phyloP scores from a whole-genome alignment of 192 early-diverging fungal genomes.

The Pilobolus umbonatus region DNA sequence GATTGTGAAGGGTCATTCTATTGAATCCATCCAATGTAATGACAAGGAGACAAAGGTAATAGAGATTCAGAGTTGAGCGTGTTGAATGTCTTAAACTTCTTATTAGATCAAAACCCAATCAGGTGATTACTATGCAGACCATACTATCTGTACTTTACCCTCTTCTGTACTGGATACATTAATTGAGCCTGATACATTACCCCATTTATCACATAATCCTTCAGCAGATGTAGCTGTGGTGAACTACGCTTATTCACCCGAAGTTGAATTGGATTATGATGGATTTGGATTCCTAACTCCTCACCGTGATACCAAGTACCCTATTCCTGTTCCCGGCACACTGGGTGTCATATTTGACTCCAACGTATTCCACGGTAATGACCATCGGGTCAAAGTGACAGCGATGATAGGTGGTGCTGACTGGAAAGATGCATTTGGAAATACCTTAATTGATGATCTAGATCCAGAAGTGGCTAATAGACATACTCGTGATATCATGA shows the following conservation, averaged over 20 bases:
- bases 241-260: constrained; percentile 64
- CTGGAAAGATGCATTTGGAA: constrained; percentile 55
- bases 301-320: constrained; percentile 31
- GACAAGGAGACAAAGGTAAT: constrained; percentile 40
- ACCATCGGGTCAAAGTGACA: constrained; percentile 60
- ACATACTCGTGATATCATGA: constrained; percentile 54
- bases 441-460: constrained; percentile 11
- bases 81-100: background rate
- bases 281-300: constrained; percentile 95
- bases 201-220: constrained; percentile 58
- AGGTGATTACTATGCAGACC: constrained; percentile 40
- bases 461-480: constrained; percentile 29
- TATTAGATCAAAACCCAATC: constrained; percentile 28
- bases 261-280: constrained; percentile 43
- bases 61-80: background rate
- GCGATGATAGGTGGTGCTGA: constrained; percentile 89
- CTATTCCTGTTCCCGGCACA: constrained; percentile 32
- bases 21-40: constrained; percentile 37
- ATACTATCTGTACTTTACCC: constrained; percentile 70
- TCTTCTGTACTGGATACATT: constrained; percentile 44
- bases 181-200: constrained; percentile 28
- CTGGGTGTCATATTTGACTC: constrained; percentile 91
- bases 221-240: constrained; percentile 79
- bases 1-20: constrained; percentile 41
- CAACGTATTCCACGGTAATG: constrained; percentile 66